These are phyloP conservation scores for Bacidia rubella DNA, from an alignment of 495 filamentous ascomycete genomes.

Conservation along the genomic window DNA sequence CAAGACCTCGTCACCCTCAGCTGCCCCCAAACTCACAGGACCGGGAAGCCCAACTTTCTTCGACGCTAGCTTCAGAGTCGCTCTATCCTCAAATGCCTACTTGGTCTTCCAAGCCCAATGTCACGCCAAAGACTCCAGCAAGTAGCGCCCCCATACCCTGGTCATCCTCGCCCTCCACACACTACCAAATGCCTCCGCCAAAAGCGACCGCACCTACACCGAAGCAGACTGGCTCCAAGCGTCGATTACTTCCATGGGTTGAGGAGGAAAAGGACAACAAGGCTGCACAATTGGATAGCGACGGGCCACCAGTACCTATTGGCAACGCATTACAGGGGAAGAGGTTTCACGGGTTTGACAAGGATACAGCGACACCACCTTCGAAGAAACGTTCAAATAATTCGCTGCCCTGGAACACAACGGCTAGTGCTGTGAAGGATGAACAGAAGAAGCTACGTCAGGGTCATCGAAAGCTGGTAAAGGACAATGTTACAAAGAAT, in stretches of 20 bases:
- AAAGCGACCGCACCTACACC: slow-evolving; percentile 3
- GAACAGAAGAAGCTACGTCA: slow-evolving; percentile 62
- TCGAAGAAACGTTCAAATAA: slow-evolving; percentile 27
- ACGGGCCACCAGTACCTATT: neutral
- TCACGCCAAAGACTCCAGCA: neutral
- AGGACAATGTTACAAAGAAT: slow-evolving; percentile 25
- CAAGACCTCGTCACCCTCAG: neutral
- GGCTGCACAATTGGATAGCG: slow-evolving; percentile 16
- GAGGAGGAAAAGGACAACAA: slow-evolving; percentile 21
- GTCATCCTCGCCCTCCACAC: slow-evolving; percentile 23
- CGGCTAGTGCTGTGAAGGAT: slow-evolving; percentile 67
- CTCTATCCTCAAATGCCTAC: neutral
- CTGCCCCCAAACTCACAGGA: neutral
- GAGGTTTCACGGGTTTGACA: neutral
- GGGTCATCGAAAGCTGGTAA: slow-evolving; percentile 42
- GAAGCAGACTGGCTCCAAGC: slow-evolving; percentile 27
- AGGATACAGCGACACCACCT: slow-evolving; percentile 4
- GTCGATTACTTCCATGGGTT: slow-evolving; percentile 44
- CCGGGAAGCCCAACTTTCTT: neutral
- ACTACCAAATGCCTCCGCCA: slow-evolving; percentile 10
- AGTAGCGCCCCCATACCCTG: slow-evolving; percentile 20
- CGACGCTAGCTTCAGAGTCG: neutral
- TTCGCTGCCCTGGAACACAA: slow-evolving; percentile 62
- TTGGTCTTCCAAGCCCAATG: neutral
- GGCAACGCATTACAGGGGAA: neutral